Evolutionary conservation across 1,284 basidiomycete genomes (phyloP).

Genomic region (Fomitopsis betulina): DNA sequence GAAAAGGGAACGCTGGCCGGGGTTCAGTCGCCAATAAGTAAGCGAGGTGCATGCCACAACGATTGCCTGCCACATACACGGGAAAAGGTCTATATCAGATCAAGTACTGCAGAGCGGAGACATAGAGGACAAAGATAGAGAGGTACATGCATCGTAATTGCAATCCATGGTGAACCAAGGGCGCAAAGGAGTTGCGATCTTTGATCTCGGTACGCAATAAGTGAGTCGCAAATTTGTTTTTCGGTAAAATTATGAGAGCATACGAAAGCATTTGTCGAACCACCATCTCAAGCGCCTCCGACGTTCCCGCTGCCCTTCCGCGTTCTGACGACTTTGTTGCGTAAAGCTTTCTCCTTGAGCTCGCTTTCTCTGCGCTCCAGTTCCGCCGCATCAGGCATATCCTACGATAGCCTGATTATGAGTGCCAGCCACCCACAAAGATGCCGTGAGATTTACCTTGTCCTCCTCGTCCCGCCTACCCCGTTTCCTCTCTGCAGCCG

Average conservation of each 20-base stretch:
- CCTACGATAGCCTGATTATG: not conserved
- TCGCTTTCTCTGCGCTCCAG: slow-evolving; percentile 66
- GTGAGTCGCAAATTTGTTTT: not conserved
- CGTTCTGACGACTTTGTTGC: slow-evolving; percentile 75
- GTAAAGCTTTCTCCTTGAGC: slow-evolving; percentile 70
- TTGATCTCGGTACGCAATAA: not conserved
- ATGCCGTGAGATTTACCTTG: slow-evolving; percentile 8
- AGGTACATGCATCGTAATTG: not conserved
- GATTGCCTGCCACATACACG: not conserved
- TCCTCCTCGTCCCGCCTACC: slow-evolving; percentile 35
- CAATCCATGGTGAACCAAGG: not conserved
- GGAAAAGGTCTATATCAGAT: not conserved
- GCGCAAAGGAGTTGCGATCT: not conserved
- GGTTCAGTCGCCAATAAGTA: too few relatives aligned
- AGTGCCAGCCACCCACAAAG: not conserved
- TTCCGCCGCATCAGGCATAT: slow-evolving; percentile 16
- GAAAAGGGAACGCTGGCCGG: not conserved
- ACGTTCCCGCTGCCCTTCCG: slow-evolving; percentile 41
- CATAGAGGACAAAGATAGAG: not conserved
- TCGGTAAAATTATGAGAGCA: not conserved
- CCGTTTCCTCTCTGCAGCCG: slow-evolving; percentile 45
- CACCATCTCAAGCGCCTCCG: not conserved
- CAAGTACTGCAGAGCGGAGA: not conserved
- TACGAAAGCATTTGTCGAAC: not conserved
- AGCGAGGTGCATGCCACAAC: not conserved